Percentiles rank a stretch among this genome's conserved stretches.
Conservation (phyloP, 129 eudicot genomes). For the Helichrysum umbraculigerum region DNA sequence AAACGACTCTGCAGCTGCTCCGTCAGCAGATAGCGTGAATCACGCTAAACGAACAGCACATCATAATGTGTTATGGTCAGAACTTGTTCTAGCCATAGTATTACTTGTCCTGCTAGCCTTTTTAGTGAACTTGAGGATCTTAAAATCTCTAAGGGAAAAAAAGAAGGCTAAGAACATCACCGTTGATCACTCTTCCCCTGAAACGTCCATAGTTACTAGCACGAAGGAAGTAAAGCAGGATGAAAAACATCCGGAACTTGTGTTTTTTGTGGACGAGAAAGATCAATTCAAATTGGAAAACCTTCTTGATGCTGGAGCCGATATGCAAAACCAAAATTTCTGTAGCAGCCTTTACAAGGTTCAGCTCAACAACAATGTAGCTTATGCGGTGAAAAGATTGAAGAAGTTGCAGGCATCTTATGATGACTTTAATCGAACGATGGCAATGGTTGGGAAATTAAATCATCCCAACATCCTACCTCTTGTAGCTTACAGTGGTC, state of each 20-base stretch:
- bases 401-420: conserved; percentile 48
- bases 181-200: conserved; percentile 22
- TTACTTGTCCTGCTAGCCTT: conserved; percentile 35
- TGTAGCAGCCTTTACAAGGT: conserved; percentile 78
- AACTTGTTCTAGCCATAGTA: conserved; percentile 33
- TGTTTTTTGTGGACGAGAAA: conserved; percentile 56
- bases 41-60: not conserved
- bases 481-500: conserved; percentile 53
- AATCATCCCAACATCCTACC: conserved; percentile 65
- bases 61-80: conserved; percentile 10
- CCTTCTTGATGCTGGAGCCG: conserved; percentile 65
- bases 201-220: conserved; percentile 16
- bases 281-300: conserved; percentile 54
- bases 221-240: conserved; percentile 32
- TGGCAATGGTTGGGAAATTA: conserved; percentile 54
- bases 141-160: conserved; percentile 25
- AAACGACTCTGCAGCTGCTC: conserved; percentile 16
- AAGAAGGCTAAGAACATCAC: conserved; percentile 8
- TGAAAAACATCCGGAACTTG: conserved; percentile 43
- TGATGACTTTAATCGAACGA: conserved; percentile 41
- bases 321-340: conserved; percentile 48
- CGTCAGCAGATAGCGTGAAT: not conserved
- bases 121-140: conserved; percentile 19
- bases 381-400: conserved; percentile 61
- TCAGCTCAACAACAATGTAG: conserved; percentile 39